These are phyloP conservation scores for Nicotiana noctiflora DNA, from an alignment of 257 asterid species.

Conservation along the genomic window DNA sequence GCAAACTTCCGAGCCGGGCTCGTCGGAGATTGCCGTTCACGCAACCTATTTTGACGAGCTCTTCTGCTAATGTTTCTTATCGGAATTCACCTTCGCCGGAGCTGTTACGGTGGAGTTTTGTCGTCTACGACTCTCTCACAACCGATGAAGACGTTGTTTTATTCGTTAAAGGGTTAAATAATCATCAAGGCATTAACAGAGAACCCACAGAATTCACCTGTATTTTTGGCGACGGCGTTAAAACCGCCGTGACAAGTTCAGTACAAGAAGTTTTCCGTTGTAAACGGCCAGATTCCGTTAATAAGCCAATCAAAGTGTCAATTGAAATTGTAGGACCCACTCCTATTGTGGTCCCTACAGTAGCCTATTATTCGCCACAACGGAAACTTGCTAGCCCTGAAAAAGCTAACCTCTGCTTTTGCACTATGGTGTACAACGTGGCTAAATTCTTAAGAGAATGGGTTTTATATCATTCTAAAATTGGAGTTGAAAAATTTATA, in stretches of 20 bases:
- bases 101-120: conserved; percentile 37
- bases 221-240: conserved; percentile 43
- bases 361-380: conserved; percentile 51
- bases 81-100: conserved; percentile 13
- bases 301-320: conserved; percentile 30
- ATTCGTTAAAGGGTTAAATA: conserved; percentile 67
- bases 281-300: conserved; percentile 27
- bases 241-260: conserved; percentile 58
- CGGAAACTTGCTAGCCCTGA: conserved; percentile 25
- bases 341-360: conserved; percentile 42
- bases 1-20: conserved; percentile 19
- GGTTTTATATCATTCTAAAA: conserved; percentile 59
- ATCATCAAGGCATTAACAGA: conserved; percentile 49
- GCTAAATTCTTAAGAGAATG: conserved; percentile 69
- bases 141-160: conserved; percentile 64
- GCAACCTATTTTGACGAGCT: conserved; percentile 39
- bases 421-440: conserved; percentile 77
- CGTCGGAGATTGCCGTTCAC: conserved; percentile 45
- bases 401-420: conserved; percentile 56
- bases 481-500: conserved; percentile 66
- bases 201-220: conserved; percentile 50
- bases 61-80: not conserved
- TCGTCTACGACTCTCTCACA: conserved; percentile 65
- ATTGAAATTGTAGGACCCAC: conserved; percentile 39
- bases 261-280: conserved; percentile 89